Conservation (phyloP, 345 rosid species). For the Melaleuca quinquenervia region DNA sequence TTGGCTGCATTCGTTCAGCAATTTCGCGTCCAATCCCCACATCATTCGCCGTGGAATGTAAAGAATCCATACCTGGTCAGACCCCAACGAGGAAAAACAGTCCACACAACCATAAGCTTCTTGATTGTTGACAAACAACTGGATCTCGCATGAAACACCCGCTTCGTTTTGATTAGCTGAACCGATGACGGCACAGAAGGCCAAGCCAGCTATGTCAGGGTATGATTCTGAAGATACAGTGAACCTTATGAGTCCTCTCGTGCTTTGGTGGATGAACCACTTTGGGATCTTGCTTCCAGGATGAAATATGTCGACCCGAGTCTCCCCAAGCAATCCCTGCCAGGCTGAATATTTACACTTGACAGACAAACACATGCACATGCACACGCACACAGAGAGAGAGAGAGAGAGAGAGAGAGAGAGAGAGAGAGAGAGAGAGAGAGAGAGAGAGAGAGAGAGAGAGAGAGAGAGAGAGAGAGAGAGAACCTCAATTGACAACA, state of each 20-base stretch:
- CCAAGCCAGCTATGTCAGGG: background rate
- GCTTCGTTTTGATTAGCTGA: background rate
- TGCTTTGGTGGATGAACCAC: background rate
- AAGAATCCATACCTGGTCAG: background rate
- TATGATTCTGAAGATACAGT: background rate
- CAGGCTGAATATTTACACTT: background rate
- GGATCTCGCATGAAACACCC: background rate
- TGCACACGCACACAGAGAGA: background rate
- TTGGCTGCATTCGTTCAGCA: background rate
- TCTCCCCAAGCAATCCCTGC: background rate
- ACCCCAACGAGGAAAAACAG: background rate
- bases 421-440: background rate
- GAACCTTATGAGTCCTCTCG: background rate
- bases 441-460: background rate
- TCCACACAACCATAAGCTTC: background rate
- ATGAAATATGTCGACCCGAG: background rate
- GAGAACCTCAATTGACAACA: background rate
- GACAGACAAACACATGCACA: background rate
- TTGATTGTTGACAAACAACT: background rate
- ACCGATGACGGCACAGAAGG: background rate
- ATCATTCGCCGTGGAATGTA: background rate
- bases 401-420: background rate
- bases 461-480: background rate
- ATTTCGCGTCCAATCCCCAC: background rate
- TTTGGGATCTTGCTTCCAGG: conserved; percentile 1